Percentiles rank a stretch among this genome's conserved stretches.
These are phyloP conservation scores for Neurospora sp. DNA, from an alignment of 495 filamentous ascomycete genomes.

Conservation along the genomic window DNA sequence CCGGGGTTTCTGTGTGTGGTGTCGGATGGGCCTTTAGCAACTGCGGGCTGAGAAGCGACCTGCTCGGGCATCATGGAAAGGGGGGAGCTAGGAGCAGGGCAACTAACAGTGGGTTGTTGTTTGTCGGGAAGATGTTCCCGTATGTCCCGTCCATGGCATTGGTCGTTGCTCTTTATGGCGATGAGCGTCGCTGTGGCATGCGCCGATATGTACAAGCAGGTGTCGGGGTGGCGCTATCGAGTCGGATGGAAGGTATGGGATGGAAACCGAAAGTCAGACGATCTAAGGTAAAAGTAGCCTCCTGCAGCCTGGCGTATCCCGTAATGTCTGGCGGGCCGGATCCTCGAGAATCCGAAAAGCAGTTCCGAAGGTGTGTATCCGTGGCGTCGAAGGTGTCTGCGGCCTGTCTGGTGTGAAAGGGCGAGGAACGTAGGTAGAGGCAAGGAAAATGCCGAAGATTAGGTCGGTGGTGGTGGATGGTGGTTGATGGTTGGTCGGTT, in stretches of 20 bases:
- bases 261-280: background rate
- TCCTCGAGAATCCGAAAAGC: background rate
- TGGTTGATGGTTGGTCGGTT: background rate
- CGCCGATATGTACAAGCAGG: background rate
- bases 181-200: background rate
- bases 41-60: background rate
- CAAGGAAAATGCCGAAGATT: background rate
- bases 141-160: slow-evolving; percentile 24
- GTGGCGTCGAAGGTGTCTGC: background rate
- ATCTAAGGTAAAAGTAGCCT: background rate
- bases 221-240: background rate
- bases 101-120: slow-evolving; percentile 2
- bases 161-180: background rate
- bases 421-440: background rate
- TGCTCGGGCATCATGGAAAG: background rate
- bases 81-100: slow-evolving; percentile 1
- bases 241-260: background rate
- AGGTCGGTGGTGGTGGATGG: background rate
- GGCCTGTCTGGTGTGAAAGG: background rate
- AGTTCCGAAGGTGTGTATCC: background rate
- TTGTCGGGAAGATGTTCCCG: slow-evolving; percentile 21
- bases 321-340: background rate
- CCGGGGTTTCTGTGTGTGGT: slow-evolving; percentile 20
- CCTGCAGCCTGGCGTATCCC: background rate
- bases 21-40: background rate